Base-by-base conservation (phyloP, 371 early-diverging fungal genomes). In the Sporodiniella umbellata region DNA sequence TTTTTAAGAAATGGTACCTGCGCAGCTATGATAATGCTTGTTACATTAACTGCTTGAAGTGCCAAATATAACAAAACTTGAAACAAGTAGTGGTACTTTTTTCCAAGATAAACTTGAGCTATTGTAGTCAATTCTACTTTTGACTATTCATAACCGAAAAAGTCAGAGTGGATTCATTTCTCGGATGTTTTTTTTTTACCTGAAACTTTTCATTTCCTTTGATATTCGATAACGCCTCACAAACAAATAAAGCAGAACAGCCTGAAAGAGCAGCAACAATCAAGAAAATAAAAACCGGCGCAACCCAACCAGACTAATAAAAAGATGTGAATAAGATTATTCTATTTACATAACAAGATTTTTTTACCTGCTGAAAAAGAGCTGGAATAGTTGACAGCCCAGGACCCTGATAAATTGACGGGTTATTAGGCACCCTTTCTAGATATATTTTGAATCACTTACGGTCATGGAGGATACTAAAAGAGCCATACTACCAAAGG, bases 191-290 rank as follows among this genome's bases (percentile, higher is more conserved):
- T n/a, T n/a, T n/a, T n/a, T 46, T 56, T 40, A 76, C 81, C 51
- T 84, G 81, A 42, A 84, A 80, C 24, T 79, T 73, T 42, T 83
- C 80, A 64, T 90, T 92, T 15, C 90, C 92, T 8, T 84, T 83
- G 31, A 89, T 80, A 40, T 79, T 81, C 39, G 88, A 85, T 75
- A 92, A 80, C 10, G 86, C 85, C 54, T 92, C 92, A 50, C 87
- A 82, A 19, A 88, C 80, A 54, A 91, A 88, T 14, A 91, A 65
- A 17, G 83, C 75, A 12, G 81, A 71, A 18, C 75, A 69, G 2
- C 69, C 66, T 17, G 80, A 78, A 14, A 83, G 57, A 8, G 72
- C 40, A 8, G 68, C 75, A 4, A 80, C 61, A 3, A 72, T 35
- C 7, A 62, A 40, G 45, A 81, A 80, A 2, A 72, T 70, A 25